Conservation (phyloP, 1,139 yeast genomes). For the Insectozyma bohioensis region DNA sequence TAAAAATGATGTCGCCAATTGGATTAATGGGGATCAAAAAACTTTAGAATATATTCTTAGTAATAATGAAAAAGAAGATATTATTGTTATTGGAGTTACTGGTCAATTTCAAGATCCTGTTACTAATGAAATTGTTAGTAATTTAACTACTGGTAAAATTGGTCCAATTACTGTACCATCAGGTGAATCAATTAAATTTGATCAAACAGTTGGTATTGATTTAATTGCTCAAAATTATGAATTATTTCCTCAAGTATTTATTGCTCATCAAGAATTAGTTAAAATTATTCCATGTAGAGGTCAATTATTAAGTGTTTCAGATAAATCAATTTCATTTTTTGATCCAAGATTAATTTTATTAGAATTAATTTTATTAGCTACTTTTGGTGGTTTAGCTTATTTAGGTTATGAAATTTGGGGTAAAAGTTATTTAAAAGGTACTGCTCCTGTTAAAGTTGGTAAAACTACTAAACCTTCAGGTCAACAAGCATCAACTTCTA, state of each 20-base stretch:
- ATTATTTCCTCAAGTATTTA: constrained; percentile 59
- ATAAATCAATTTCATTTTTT: constrained; percentile 65
- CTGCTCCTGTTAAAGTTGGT: constrained; percentile 33
- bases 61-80: constrained; percentile 55
- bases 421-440: constrained; percentile 36
- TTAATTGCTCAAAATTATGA: constrained; percentile 60
- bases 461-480: constrained; percentile 24
- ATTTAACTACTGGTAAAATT: constrained; percentile 63
- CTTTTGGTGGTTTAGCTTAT: constrained; percentile 54
- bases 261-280: constrained; percentile 51
- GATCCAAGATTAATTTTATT: constrained; percentile 71
- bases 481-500: constrained; percentile 24
- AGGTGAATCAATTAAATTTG: constrained; percentile 49
- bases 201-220: constrained; percentile 55
- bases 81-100: constrained; percentile 68
- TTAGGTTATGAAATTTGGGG: constrained; percentile 47
- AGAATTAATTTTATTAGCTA: constrained; percentile 51
- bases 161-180: constrained; percentile 60
- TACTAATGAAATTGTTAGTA: constrained; percentile 51
- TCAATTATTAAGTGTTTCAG: constrained; percentile 58
- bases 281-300: constrained; percentile 60
- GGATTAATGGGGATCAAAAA: constrained; percentile 53
- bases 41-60: constrained; percentile 53
- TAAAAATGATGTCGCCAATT: constrained; percentile 38
- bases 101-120: constrained; percentile 65